A percentile compares a stretch with the other conserved stretches of the same genome.
Conservation (phyloP, 306 rosid genomes). For the Quercus ilex region DNA sequence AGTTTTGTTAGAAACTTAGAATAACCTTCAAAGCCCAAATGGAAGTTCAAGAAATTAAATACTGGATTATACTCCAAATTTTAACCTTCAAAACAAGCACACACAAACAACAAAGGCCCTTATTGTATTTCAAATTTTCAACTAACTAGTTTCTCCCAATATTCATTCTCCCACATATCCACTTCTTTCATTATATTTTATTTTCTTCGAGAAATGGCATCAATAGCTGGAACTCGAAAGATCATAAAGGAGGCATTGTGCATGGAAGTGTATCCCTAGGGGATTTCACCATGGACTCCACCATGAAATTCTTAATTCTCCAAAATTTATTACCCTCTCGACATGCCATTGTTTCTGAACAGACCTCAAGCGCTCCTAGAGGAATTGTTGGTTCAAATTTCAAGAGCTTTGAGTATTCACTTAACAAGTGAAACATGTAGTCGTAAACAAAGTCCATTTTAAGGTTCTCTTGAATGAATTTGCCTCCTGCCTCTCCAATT, state of each 20-base stretch:
- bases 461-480: slow-evolving; percentile 29
- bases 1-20: too few species aligned
- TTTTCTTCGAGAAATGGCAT: slow-evolving; percentile 7
- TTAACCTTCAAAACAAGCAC: too few species aligned
- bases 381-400: slow-evolving; percentile 44
- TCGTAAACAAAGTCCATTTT: slow-evolving; percentile 50
- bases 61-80: too few species aligned
- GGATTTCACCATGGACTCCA: slow-evolving; percentile 31
- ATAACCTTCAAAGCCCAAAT: too few species aligned
- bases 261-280: slow-evolving; percentile 42
- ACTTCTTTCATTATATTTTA: slow-evolving; percentile 10
- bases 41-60: too few species aligned
- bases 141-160: too few species aligned
- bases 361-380: slow-evolving; percentile 29
- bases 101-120: too few species aligned
- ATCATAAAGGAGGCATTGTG: slow-evolving; percentile 29
- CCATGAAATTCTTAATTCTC: slow-evolving; percentile 10
- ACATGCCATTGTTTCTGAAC: slow-evolving; percentile 31
- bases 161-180: not conserved
- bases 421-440: slow-evolving; percentile 40
- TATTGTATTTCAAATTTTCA: too few species aligned
- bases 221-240: not conserved
- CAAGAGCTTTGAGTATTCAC: slow-evolving; percentile 35
- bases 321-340: not conserved
- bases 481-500: slow-evolving; percentile 32